Conservation (phyloP, 2,329 filamentous ascomycete genomes). For the Huntiella bhutanensis region DNA sequence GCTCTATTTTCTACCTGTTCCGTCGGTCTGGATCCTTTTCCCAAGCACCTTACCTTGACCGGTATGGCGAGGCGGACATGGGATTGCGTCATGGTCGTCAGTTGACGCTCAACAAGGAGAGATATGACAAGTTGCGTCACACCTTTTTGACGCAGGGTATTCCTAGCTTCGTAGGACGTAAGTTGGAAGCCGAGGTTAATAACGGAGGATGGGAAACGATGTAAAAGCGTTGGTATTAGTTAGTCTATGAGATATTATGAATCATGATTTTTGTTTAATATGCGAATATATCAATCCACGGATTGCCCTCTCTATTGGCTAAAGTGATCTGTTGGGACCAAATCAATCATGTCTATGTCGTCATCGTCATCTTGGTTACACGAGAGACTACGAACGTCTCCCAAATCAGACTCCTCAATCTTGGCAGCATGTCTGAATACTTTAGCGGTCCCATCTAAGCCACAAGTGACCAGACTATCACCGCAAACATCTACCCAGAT, state of each 20-base stretch:
- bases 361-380: conserved; percentile 2
- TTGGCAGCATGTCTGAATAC: conserved; percentile 24
- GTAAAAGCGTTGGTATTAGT: conserved; percentile 14
- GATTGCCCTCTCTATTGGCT: background rate
- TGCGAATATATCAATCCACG: background rate
- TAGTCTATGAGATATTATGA: background rate
- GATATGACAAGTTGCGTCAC: conserved; percentile 75
- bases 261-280: background rate
- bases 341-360: conserved; percentile 8
- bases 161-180: conserved; percentile 73
- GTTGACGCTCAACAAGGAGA: conserved; percentile 78
- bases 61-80: conserved; percentile 89
- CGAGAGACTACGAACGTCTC: too few species aligned
- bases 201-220: conserved; percentile 95
- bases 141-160: conserved; percentile 77
- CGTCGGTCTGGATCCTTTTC: conserved; percentile 65
- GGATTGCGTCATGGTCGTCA: conserved; percentile 74
- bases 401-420: background rate
- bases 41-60: conserved; percentile 81
- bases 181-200: conserved; percentile 87
- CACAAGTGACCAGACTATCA: conserved; percentile 36
- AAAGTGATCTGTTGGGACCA: background rate
- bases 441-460: conserved; percentile 33
- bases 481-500: conserved; percentile 46
- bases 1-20: conserved; percentile 76